A percentile compares a stretch with the other conserved stretches of the same genome.
Evolutionary conservation across 441 rosid genomes (phyloP).

Genomic region (Populus tomentosa): DNA sequence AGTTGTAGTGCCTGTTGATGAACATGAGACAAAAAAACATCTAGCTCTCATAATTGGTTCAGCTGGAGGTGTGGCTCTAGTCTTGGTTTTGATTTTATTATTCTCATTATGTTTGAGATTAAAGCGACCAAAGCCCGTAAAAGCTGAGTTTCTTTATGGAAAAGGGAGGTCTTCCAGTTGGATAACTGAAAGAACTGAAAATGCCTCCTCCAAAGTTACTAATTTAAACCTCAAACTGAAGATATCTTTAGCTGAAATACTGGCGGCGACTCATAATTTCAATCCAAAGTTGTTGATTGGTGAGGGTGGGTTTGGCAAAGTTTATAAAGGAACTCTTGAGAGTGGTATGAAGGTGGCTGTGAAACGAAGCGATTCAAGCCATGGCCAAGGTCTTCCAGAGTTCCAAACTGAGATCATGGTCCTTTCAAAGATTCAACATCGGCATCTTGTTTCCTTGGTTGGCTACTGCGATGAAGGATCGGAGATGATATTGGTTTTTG

Average conservation of each 20-base stretch:
- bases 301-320: constrained; percentile 35
- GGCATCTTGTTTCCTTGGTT: constrained; percentile 47
- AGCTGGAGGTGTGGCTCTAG: constrained; percentile 22
- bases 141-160: constrained; percentile 18
- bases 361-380: constrained; percentile 28
- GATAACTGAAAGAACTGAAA: constrained; percentile 9
- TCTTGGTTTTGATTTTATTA: constrained; percentile 10
- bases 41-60: constrained; percentile 18
- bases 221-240: constrained; percentile 28
- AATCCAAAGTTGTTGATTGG: constrained; percentile 24
- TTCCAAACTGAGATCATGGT: constrained; percentile 34
- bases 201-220: constrained; percentile 22
- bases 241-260: constrained; percentile 28
- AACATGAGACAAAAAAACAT: background rate
- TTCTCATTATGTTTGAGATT: constrained; percentile 7
- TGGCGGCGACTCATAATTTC: constrained; percentile 29
- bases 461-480: constrained; percentile 56
- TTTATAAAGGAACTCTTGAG: constrained; percentile 29
- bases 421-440: constrained; percentile 44
- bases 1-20: background rate
- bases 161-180: constrained; percentile 22
- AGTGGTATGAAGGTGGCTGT: constrained; percentile 29
- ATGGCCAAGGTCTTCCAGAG: constrained; percentile 31
- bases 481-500: constrained; percentile 44
- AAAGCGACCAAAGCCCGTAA: constrained; percentile 19